These are phyloP conservation scores for Pleurotus tuoliensis DNA, from an alignment of 768 basidiomycete genomes.

Conservation along the genomic window DNA sequence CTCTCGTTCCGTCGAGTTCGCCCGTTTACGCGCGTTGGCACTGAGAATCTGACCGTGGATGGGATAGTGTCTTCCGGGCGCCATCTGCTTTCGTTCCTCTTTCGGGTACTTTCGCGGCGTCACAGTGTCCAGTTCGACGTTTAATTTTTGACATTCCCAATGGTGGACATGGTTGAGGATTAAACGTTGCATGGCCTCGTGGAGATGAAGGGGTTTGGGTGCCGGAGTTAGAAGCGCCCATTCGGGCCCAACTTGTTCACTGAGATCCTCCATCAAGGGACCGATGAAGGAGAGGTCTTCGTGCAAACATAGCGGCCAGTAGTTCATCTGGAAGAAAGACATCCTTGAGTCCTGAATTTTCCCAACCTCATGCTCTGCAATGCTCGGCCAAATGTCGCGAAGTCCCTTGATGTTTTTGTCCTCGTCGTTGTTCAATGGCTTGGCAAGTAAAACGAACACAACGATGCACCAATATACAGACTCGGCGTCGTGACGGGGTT, in stretches of 20 bases:
- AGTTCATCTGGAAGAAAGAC: no score
- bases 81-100: no score
- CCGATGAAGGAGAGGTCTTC: not conserved
- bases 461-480: constrained; percentile 7
- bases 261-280: not conserved
- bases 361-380: not conserved
- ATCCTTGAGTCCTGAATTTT: no score
- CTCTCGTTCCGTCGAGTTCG: no score
- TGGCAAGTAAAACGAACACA: not conserved
- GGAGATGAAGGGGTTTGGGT: not conserved
- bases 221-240: not conserved
- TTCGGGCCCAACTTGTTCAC: not conserved
- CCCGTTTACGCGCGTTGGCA: no score
- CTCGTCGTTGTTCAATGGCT: not conserved
- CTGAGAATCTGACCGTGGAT: no score
- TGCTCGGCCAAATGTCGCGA: not conserved
- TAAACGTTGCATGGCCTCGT: constrained; percentile 9
- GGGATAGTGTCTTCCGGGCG: no score
- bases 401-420: not conserved
- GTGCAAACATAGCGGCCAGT: not conserved
- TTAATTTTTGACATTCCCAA: not conserved
- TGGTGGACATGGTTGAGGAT: not conserved
- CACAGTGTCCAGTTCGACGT: not conserved
- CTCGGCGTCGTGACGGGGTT: constrained; percentile 7
- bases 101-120: no score